Evolutionary conservation across 2,329 filamentous ascomycete genomes (phyloP).

Genomic region (Fusarium xyrophilum): DNA sequence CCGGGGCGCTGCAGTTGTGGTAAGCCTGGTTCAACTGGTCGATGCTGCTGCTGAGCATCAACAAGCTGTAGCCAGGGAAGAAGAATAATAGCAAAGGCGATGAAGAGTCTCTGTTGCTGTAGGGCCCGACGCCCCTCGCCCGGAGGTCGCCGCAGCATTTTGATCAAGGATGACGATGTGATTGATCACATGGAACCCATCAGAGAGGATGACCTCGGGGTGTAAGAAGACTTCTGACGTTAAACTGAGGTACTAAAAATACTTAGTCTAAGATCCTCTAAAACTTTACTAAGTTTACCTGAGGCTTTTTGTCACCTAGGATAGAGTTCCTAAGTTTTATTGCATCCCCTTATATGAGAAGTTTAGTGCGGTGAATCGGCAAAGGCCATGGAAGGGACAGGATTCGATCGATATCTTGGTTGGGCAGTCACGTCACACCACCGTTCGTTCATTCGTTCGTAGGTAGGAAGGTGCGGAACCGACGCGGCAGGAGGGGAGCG

Average conservation of each 20-base stretch:
- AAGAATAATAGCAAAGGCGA: slow-evolving; percentile 65
- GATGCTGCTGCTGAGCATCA: slow-evolving; percentile 70
- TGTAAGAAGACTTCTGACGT: too few species aligned
- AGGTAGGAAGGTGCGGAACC: slow-evolving; percentile 25
- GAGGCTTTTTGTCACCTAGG: too few species aligned
- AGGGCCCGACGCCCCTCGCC: slow-evolving; percentile 61
- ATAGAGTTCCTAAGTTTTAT: too few species aligned
- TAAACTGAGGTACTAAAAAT: too few species aligned
- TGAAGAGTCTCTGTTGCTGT: slow-evolving; percentile 55
- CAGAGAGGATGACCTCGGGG: background rate
- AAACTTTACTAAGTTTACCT: too few species aligned
- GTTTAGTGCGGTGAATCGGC: slow-evolving; percentile 17
- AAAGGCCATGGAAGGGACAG: slow-evolving; percentile 25
- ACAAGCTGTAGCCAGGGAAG: slow-evolving; percentile 62
- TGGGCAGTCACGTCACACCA: slow-evolving; percentile 41
- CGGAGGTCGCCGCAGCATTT: slow-evolving; percentile 70
- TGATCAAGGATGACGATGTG: slow-evolving; percentile 17
- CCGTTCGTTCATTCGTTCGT: background rate
- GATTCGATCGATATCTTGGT: background rate
- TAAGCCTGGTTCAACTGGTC: slow-evolving; percentile 36
- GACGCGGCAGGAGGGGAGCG: slow-evolving; percentile 16
- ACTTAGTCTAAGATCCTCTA: too few species aligned
- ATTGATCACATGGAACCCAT: slow-evolving; percentile 40
- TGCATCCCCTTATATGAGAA: background rate
- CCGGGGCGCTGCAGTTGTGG: slow-evolving; percentile 33